Evolutionary conservation across 129 eudicot species (phyloP).

Genomic region (Arctium lappa): DNA sequence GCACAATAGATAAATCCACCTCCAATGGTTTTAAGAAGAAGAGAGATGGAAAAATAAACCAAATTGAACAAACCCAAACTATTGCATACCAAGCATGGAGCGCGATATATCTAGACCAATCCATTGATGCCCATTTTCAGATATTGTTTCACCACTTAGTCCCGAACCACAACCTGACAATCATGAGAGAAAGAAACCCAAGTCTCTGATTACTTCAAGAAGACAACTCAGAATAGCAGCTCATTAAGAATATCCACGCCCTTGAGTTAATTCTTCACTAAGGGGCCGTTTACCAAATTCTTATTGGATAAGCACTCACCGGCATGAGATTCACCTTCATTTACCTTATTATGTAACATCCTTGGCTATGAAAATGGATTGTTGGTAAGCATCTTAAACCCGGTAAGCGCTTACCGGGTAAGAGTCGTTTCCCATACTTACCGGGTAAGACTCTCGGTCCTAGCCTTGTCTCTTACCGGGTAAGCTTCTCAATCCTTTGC

Average conservation of each 20-base stretch:
- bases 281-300: no score
- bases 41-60: background rate
- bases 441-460: no score
- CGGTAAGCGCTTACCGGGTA: no score
- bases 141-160: slow-evolving; percentile 91
- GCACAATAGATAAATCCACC: background rate
- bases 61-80: background rate
- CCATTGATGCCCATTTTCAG: slow-evolving; percentile 94
- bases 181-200: slow-evolving; percentile 1
- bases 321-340: no score
- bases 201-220: background rate
- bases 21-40: background rate
- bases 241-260: background rate
- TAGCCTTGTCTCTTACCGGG: no score
- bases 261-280: no score
- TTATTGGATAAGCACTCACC: no score
- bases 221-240: background rate
- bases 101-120: slow-evolving; percentile 90
- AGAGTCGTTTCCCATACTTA: no score
- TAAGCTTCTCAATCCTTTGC: no score
- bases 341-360: no score
- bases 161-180: slow-evolving; percentile 94
- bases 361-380: no score
- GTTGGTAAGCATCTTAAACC: no score
- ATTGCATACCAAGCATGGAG: slow-evolving; percentile 75